These are phyloP conservation scores for Neurospora sp. DNA, from an alignment of 495 filamentous ascomycete genomes.

Conservation along the genomic window DNA sequence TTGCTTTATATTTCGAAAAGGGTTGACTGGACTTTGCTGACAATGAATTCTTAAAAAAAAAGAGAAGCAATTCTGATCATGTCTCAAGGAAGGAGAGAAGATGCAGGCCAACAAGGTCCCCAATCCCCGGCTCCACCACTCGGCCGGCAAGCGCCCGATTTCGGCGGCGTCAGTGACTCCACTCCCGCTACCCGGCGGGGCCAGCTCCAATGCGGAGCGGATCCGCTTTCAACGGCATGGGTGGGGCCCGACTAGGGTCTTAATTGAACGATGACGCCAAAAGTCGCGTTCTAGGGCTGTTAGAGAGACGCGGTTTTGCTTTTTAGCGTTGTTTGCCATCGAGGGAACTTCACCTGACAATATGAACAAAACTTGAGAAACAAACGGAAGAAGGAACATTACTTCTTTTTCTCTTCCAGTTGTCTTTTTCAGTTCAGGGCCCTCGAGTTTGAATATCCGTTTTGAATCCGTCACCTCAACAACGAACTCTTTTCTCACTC, in stretches of 20 bases:
- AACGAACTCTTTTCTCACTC: not conserved
- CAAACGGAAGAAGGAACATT: slow-evolving; percentile 1
- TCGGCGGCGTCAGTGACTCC: not conserved
- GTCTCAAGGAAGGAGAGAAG: not conserved
- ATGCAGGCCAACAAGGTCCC: not conserved
- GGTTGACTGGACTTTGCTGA: too few species aligned
- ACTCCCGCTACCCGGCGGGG: not conserved
- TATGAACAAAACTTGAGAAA: not conserved
- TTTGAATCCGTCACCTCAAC: too few species aligned
- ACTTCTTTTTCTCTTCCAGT: slow-evolving; percentile 1
- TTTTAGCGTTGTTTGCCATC: not conserved
- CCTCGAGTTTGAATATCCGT: too few species aligned
- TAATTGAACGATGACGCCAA: slow-evolving; percentile 14
- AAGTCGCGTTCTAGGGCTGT: slow-evolving; percentile 8
- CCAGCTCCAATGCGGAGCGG: not conserved
- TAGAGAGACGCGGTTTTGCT: slow-evolving; percentile 6
- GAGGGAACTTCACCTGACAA: not conserved
- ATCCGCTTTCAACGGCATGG: not conserved
- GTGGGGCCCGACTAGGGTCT: slow-evolving; percentile 6
- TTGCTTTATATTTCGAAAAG: too few species aligned
- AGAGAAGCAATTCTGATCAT: not conserved
- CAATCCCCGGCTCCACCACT: not conserved
- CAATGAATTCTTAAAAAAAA: too few species aligned
- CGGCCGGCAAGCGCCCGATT: not conserved
- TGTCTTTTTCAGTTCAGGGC: not conserved